Evolutionary conservation across 1,139 yeast species (phyloP).

Genomic region (Keqinozyma sinolaborantium): DNA sequence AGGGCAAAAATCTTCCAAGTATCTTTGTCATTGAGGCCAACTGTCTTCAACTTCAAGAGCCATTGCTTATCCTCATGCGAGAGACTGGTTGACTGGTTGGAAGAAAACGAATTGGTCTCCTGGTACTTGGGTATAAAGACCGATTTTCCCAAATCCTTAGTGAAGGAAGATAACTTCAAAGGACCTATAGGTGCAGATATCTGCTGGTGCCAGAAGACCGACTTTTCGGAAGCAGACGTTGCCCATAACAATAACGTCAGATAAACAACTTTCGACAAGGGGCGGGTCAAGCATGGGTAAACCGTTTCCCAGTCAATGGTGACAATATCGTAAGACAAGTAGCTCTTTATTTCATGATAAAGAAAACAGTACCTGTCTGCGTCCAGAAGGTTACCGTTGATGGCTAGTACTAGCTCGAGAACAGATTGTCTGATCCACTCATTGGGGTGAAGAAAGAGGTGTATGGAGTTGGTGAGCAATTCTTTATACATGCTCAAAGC

Average conservation of each 20-base stretch:
- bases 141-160: constrained; percentile 37
- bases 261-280: constrained; percentile 64
- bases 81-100: constrained; percentile 13
- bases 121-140: constrained; percentile 27
- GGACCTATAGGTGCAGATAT: constrained; percentile 10
- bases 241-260: constrained; percentile 75
- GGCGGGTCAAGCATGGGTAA: constrained; percentile 61
- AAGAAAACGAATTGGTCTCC: constrained; percentile 1
- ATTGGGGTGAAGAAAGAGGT: constrained; percentile 72
- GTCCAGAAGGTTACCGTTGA: constrained; percentile 58
- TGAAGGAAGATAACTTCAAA: constrained; percentile 15
- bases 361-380: constrained; percentile 84
- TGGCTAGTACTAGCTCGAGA: constrained; percentile 55
- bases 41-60: constrained; percentile 62
- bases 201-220: constrained; percentile 65
- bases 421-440: constrained; percentile 79
- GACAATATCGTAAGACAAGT: constrained; percentile 70
- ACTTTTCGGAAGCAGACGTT: constrained; percentile 51
- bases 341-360: constrained; percentile 78
- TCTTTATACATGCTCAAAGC: constrained; percentile 40
- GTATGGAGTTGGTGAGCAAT: constrained; percentile 25
- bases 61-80: constrained; percentile 73
- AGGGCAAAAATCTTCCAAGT: constrained; percentile 79
- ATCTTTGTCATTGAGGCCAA: constrained; percentile 70
- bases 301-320: constrained; percentile 63